A percentile compares a stretch with the other conserved stretches of the same genome.
phyloP scores from a whole-genome alignment of 441 rosid genomes.

The Metrosideros polymorpha region DNA sequence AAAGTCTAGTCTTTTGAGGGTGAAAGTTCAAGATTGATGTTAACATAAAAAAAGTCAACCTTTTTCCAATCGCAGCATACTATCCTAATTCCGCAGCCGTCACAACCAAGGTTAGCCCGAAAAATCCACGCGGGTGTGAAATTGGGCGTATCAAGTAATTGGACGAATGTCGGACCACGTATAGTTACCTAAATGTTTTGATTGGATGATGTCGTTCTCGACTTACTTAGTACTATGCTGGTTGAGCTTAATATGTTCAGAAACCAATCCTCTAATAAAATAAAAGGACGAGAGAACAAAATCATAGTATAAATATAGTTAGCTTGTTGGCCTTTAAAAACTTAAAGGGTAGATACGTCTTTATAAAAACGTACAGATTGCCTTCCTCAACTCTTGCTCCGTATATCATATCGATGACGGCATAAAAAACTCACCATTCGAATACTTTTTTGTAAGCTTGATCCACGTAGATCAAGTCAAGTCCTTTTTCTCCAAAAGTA shows the following conservation, averaged over 20 bases:
- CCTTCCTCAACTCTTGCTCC: background rate
- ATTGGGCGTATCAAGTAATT: background rate
- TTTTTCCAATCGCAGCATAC: background rate
- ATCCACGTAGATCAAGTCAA: background rate
- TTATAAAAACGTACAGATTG: background rate
- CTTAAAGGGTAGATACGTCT: background rate
- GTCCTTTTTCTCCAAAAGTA: background rate
- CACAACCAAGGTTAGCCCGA: background rate
- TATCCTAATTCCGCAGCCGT: background rate
- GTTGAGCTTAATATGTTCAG: background rate
- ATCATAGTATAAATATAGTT: background rate
- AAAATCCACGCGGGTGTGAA: background rate
- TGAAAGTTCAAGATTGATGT: background rate
- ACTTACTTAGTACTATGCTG: background rate
- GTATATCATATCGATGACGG: rapidly evolving
- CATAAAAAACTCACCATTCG: background rate
- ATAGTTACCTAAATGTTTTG: background rate
- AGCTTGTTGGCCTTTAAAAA: background rate
- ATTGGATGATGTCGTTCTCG: background rate
- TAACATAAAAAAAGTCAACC: background rate
- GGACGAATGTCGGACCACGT: rapidly evolving
- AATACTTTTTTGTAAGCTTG: background rate
- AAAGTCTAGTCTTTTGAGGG: background rate
- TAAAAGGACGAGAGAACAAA: background rate
- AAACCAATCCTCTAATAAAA: background rate